Percentiles rank a stretch among this genome's conserved stretches.
These are phyloP conservation scores for Poronia punctata DNA, from an alignment of 495 filamentous ascomycete genomes.

Conservation along the genomic window DNA sequence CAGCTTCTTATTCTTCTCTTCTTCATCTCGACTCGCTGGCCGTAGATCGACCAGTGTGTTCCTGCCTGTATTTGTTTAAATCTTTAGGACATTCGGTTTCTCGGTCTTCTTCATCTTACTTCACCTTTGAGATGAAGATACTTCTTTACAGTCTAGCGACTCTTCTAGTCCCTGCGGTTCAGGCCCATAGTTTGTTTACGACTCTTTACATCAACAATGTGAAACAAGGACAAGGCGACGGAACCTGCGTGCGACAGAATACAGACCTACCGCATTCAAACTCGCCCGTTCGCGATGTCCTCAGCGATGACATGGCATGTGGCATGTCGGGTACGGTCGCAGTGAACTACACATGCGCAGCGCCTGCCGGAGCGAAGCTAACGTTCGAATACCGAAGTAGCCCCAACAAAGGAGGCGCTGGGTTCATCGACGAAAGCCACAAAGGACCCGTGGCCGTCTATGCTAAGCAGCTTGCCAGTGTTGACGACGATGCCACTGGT, in stretches of 20 bases:
- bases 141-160: not conserved
- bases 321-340: conserved; percentile 44
- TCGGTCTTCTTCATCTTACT: not conserved
- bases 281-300: conserved; percentile 39
- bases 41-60: conserved; percentile 1
- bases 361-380: conserved; percentile 35
- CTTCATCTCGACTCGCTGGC: not conserved
- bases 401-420: conserved; percentile 37
- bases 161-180: conserved; percentile 1
- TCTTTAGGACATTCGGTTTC: not conserved
- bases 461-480: conserved; percentile 47
- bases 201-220: conserved; percentile 48
- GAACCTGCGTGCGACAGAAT: conserved; percentile 49
- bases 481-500: conserved; percentile 27
- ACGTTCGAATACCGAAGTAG: conserved; percentile 48
- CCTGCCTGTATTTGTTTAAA: not conserved
- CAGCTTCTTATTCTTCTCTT: too few relatives aligned
- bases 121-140: conserved; percentile 14
- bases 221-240: conserved; percentile 44
- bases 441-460: conserved; percentile 55
- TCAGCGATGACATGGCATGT: conserved; percentile 52
- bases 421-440: conserved; percentile 45
- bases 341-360: conserved; percentile 43
- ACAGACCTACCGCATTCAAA: conserved; percentile 34
- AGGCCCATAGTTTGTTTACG: conserved; percentile 52